These are phyloP conservation scores for Penicillium sp. DNA, from an alignment of 2,329 filamentous ascomycete species.

Conservation along the genomic window DNA sequence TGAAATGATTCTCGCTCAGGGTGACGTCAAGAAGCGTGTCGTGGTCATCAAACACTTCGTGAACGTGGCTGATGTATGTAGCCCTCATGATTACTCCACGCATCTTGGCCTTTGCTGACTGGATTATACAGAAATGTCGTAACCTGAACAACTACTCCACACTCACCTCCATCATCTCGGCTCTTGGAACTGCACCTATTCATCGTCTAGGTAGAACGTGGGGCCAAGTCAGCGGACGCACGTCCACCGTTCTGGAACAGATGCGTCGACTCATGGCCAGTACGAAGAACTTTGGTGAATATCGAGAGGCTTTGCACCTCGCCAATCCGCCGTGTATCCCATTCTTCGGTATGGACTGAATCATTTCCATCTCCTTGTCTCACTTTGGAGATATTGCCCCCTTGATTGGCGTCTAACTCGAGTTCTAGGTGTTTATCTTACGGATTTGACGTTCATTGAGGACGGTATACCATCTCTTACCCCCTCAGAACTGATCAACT, in stretches of 20 bases:
- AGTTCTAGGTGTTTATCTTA: slow-evolving; percentile 78
- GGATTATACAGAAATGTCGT: slow-evolving; percentile 73
- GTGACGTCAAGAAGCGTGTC: slow-evolving; percentile 91
- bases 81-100: not conserved
- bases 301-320: slow-evolving; percentile 85
- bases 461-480: slow-evolving; percentile 96
- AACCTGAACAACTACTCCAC: slow-evolving; percentile 94
- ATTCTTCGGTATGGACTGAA: slow-evolving; percentile 72
- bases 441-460: slow-evolving; percentile 96
- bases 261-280: slow-evolving; percentile 96
- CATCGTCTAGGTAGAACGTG: slow-evolving; percentile 90
- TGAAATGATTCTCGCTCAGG: slow-evolving; percentile 95
- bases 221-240: slow-evolving; percentile 86
- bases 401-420: slow-evolving; percentile 16
- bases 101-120: slow-evolving; percentile 5
- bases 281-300: slow-evolving; percentile 97
- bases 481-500: slow-evolving; percentile 95
- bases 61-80: slow-evolving; percentile 77
- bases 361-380: not conserved
- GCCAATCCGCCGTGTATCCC: slow-evolving; percentile 96
- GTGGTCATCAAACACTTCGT: slow-evolving; percentile 99
- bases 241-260: slow-evolving; percentile 72
- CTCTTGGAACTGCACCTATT: slow-evolving; percentile 88
- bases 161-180: slow-evolving; percentile 94
- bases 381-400: not conserved